phyloP scores from a whole-genome alignment of 2,329 filamentous ascomycete species.

The Aureobasidium mangrovei region DNA sequence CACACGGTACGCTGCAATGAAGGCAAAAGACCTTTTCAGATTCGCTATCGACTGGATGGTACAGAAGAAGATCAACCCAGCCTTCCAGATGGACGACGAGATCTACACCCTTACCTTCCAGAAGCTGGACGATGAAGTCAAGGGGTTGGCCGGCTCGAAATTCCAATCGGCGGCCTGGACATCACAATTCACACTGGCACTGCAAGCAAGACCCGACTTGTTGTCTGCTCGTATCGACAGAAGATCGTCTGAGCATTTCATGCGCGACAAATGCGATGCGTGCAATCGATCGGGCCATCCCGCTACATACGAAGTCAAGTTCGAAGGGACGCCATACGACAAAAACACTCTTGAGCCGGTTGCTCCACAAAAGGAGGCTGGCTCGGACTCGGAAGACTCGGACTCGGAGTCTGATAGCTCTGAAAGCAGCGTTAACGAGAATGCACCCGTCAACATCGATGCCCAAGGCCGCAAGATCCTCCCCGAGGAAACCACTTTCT shows the following conservation, averaged over 20 bases:
- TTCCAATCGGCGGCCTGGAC: constrained; percentile 66
- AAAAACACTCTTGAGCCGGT: constrained; percentile 58
- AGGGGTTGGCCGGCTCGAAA: constrained; percentile 59
- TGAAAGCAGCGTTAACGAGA: constrained; percentile 24
- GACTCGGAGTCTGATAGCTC: constrained; percentile 35
- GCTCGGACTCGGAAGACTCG: constrained; percentile 39
- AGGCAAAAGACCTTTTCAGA: constrained; percentile 62
- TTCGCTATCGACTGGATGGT: constrained; percentile 74
- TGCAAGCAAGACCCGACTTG: constrained; percentile 58
- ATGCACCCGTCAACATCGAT: constrained; percentile 34
- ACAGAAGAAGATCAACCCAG: constrained; percentile 66
- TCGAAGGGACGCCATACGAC: constrained; percentile 59
- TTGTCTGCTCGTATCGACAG: constrained; percentile 39
- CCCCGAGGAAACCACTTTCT: constrained; percentile 39
- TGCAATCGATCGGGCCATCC: constrained; percentile 63
- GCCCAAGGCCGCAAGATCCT: constrained; percentile 41
- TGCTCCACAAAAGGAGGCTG: constrained; percentile 15
- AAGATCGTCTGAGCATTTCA: constrained; percentile 25
- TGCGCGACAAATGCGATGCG: constrained; percentile 52
- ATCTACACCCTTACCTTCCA: constrained; percentile 61
- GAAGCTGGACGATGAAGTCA: constrained; percentile 64
- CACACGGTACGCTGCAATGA: constrained; percentile 56
- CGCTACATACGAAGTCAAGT: constrained; percentile 54
- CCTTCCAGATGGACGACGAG: constrained; percentile 53
- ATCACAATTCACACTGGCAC: constrained; percentile 52